A percentile compares a stretch with the other conserved stretches of the same genome.
These are phyloP conservation scores for Kingdonia uniflora DNA, from an alignment of 164 flowering plant genomes.

Conservation along the genomic window DNA sequence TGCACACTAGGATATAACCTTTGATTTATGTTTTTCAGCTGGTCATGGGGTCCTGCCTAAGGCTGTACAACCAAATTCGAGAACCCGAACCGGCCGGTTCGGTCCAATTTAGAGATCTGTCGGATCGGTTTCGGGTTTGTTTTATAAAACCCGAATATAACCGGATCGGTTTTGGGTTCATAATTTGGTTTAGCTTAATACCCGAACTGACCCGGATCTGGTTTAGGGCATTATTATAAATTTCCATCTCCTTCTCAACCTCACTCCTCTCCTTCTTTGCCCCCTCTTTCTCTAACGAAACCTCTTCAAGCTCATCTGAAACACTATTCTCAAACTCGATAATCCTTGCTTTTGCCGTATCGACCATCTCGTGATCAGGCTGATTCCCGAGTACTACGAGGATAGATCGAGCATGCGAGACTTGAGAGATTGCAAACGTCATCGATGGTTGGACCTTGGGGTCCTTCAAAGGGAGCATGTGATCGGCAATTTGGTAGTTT, in stretches of 20 bases:
- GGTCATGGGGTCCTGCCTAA: too few relatives aligned
- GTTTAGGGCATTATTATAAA: too few relatives aligned
- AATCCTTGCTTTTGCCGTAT: constrained; percentile 28
- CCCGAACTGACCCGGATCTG: too few relatives aligned
- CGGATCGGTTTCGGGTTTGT: too few relatives aligned
- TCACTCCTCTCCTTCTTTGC: constrained; percentile 29
- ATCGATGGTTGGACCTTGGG: constrained; percentile 34
- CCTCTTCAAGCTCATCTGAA: constrained; percentile 31
- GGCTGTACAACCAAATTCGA: too few relatives aligned
- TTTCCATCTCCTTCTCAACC: constrained; percentile 48
- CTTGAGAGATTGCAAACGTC: constrained; percentile 41
- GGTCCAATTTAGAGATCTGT: too few relatives aligned
- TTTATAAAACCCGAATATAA: too few relatives aligned
- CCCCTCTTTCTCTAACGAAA: constrained; percentile 25
- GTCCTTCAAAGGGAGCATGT: constrained; percentile 34
- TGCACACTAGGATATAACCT: too few relatives aligned
- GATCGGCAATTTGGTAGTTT: constrained; percentile 10
- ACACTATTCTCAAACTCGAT: constrained; percentile 33
- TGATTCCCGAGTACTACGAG: constrained; percentile 49
- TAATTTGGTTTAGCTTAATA: too few relatives aligned
- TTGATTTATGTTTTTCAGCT: too few relatives aligned
- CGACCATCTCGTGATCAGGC: constrained; percentile 63
- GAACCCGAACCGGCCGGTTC: too few relatives aligned
- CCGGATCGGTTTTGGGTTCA: too few relatives aligned
- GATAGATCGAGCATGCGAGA: constrained; percentile 44